A percentile compares a stretch with the other conserved stretches of the same genome.
Conservation (phyloP, 768 basidiomycete species). For the Lentinula sp. region DNA sequence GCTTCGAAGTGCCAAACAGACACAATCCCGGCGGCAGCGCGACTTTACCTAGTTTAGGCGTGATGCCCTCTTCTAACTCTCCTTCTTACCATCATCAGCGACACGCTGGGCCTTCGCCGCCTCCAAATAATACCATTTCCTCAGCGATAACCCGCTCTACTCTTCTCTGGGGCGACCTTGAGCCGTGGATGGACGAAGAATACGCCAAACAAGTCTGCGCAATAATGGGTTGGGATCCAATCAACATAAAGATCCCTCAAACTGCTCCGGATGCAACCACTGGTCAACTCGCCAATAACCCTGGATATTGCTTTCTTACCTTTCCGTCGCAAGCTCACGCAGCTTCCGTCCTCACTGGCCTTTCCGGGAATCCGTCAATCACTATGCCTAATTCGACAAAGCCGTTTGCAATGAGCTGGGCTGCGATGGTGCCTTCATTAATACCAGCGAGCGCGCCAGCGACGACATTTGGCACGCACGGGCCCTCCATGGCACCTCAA, state of each 20-base stretch:
- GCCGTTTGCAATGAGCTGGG: slow-evolving; percentile 82
- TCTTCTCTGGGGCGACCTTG: slow-evolving; percentile 84
- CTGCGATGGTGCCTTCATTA: slow-evolving; percentile 35
- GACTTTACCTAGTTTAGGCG: neutral
- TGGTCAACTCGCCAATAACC: slow-evolving; percentile 71
- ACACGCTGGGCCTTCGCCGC: slow-evolving; percentile 2
- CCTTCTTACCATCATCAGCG: slow-evolving; percentile 2
- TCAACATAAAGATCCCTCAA: slow-evolving; percentile 66
- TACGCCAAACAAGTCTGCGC: slow-evolving; percentile 85
- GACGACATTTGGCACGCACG: neutral
- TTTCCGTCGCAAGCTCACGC: slow-evolving; percentile 71
- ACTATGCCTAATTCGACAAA: slow-evolving; percentile 85
- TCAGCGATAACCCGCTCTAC: slow-evolving; percentile 41
- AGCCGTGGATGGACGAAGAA: slow-evolving; percentile 97
- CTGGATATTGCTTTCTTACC: slow-evolving; percentile 84
- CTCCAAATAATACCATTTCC: slow-evolving; percentile 4
- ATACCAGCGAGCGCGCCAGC: slow-evolving; percentile 20
- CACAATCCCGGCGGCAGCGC: slow-evolving; percentile 2
- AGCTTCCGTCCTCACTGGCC: slow-evolving; percentile 62
- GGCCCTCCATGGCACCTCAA: slow-evolving; percentile 21
- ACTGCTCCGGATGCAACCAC: slow-evolving; percentile 49
- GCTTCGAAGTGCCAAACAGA: slow-evolving; percentile 5
- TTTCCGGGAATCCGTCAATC: slow-evolving; percentile 37
- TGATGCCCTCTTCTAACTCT: neutral
- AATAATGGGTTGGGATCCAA: slow-evolving; percentile 83